These are phyloP conservation scores for Coemansia furcata DNA, from an alignment of 192 early-diverging fungal species.

Conservation along the genomic window DNA sequence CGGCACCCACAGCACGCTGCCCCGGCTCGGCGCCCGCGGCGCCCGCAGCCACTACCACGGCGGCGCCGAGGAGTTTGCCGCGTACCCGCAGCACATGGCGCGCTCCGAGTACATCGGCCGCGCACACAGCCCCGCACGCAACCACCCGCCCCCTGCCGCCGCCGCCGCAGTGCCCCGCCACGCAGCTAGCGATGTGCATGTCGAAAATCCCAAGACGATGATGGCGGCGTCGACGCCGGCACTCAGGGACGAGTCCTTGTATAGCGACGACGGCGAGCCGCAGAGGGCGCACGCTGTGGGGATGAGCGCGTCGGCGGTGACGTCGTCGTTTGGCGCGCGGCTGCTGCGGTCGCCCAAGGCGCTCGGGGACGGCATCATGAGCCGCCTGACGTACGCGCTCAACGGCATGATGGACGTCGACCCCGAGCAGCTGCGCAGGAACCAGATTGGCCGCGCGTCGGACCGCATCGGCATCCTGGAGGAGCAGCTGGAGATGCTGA, in stretches of 20 bases:
- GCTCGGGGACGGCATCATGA: conserved; percentile 52
- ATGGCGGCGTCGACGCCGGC: conserved; percentile 45
- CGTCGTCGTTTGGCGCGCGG: conserved; percentile 31
- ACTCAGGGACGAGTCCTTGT: conserved; percentile 2
- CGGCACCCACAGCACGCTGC: conserved; percentile 41
- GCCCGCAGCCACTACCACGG: conserved; percentile 1
- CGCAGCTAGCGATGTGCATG: neutral
- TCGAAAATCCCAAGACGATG: neutral
- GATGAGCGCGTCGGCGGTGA: neutral
- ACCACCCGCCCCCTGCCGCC: neutral
- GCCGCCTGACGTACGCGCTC: conserved; percentile 59
- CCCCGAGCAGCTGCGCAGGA: conserved; percentile 82
- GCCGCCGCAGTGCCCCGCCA: neutral
- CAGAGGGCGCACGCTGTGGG: neutral
- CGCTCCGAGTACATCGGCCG: conserved; percentile 46
- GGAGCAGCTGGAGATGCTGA: conserved; percentile 70
- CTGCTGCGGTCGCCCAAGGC: conserved; percentile 41
- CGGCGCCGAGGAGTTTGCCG: neutral
- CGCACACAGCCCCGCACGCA: neutral
- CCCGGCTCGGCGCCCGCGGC: conserved; percentile 30
- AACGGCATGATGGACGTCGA: conserved; percentile 97
- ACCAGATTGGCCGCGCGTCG: conserved; percentile 81
- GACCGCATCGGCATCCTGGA: conserved; percentile 80
- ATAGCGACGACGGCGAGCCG: neutral
- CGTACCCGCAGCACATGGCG: conserved; percentile 16